Base-by-base conservation (phyloP, 2,329 filamentous ascomycete genomes). In the Penicillium sp. region DNA sequence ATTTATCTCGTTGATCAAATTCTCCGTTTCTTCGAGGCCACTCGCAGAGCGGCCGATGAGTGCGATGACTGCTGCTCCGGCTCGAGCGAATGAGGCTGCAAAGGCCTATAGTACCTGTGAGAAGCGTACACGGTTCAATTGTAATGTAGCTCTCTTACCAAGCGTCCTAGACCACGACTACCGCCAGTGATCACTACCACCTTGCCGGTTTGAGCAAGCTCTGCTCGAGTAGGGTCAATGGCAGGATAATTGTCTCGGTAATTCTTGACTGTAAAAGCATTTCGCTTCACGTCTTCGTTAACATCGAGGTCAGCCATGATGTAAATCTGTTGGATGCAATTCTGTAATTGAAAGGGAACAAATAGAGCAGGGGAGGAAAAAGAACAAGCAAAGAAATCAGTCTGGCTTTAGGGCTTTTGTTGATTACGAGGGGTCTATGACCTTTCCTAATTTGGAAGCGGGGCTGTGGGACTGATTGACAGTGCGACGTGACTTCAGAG, bases 171-270 rank as follows among this genome's bases (percentile, higher is more conserved):
- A 2, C 77, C 77, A 29, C 71, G 72, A 46, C 71, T 74, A 1
- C 75, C 75, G 0, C 77, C 77, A n/a, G 76, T 79, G 57, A 79
- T 72, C 33, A 77, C 65, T 7, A 72, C 58, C 1, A 75, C 71
- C 54, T 73, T 76, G 14, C 74, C 76, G 3, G 64, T 66, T 48
- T 73, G 71, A 9, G 67, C 73, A 21, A 71, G 63, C 0, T 63
- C 61, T 5, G 71, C 64, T 22, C 60, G 59, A 6, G 66, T 64
- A 7, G 75, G 77, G 39, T 78, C 70, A 45, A 79, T 74, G 16
- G 75, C 67, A 21, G 75, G 69, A 55, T 80, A 80, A 5, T 68
- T 57, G 48, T 75, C 70, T 5, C 65, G 71, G 53, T 78, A 73
- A 6, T 61, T 63, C 16, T 62, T 67, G 24, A 68, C 70, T n/a